A percentile compares a stretch with the other conserved stretches of the same genome.
Evolutionary conservation across 1,284 basidiomycete species (phyloP).

Genomic region (Psilocybe mexicana): DNA sequence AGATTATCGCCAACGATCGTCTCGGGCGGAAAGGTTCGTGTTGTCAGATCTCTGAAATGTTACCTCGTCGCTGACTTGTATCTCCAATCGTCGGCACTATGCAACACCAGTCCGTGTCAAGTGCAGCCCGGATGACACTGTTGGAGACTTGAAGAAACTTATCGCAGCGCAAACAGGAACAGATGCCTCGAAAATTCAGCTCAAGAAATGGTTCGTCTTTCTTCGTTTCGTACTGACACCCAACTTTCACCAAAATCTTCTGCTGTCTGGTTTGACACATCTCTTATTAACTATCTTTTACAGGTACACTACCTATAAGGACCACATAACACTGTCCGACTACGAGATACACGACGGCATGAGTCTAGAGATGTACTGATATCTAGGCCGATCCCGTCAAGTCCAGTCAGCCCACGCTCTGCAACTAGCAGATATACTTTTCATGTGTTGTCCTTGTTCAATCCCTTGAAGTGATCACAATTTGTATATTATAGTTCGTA

Average conservation of each 20-base stretch:
- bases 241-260: neutral
- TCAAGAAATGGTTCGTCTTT: conserved; percentile 90
- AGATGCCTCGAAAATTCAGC: conserved; percentile 79
- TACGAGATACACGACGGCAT: conserved; percentile 96
- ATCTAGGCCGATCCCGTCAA: neutral
- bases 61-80: neutral
- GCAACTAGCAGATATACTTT: neutral
- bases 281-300: neutral
- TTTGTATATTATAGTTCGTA: too few relatives aligned
- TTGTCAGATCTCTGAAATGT: neutral
- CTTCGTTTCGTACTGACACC: neutral
- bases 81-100: neutral
- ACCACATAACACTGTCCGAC: conserved; percentile 91
- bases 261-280: neutral
- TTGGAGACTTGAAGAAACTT: conserved; percentile 95
- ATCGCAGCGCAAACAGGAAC: conserved; percentile 97
- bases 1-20: conserved; percentile 97
- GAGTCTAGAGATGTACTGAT: conserved; percentile 90
- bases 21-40: conserved; percentile 88
- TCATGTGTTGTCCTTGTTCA: neutral
- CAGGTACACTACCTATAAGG: conserved; percentile 90
- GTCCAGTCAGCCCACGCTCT: neutral
- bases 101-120: conserved; percentile 78
- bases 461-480: too few relatives aligned
- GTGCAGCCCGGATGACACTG: conserved; percentile 92